phyloP scores from a whole-genome alignment of 1,284 basidiomycete genomes.

The Dichomitus squalens region DNA sequence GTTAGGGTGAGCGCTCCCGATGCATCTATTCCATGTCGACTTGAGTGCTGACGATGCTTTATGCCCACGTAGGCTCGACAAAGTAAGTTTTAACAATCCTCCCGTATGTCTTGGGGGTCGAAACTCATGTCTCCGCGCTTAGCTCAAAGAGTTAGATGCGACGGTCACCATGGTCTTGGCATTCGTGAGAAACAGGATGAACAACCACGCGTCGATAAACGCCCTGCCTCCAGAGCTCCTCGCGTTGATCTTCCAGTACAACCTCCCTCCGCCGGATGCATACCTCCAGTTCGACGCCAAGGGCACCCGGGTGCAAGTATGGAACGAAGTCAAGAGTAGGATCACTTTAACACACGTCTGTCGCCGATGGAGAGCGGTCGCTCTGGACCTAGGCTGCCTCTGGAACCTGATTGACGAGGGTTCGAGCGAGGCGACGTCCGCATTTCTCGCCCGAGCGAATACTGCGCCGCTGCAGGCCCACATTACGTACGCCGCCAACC shows the following conservation, averaged over 20 bases:
- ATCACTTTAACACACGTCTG: constrained; percentile 14
- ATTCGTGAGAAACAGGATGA: constrained; percentile 11
- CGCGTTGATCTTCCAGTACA: constrained; percentile 12
- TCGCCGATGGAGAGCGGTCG: constrained; percentile 19
- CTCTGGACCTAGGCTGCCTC: constrained; percentile 14
- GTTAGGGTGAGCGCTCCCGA: background rate
- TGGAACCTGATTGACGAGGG: constrained; percentile 15
- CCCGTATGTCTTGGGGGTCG: background rate
- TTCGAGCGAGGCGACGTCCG: background rate
- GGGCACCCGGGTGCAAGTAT: constrained; percentile 2
- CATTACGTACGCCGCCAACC: constrained; percentile 3
- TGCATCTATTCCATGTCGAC: background rate
- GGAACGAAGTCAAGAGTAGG: background rate
- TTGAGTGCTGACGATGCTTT: background rate
- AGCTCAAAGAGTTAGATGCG: constrained; percentile 15
- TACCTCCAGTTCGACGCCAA: constrained; percentile 2
- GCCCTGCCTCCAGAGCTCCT: constrained; percentile 19
- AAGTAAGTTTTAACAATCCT: too few relatives aligned
- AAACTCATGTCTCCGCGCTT: too few relatives aligned
- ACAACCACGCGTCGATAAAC: constrained; percentile 13
- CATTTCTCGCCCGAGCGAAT: constrained; percentile 10
- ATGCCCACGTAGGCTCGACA: too few relatives aligned
- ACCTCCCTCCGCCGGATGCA: background rate
- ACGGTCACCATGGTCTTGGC: constrained; percentile 11
- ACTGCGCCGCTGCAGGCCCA: constrained; percentile 14